Base-by-base conservation (phyloP, 768 basidiomycete species). In the Tricholoma hemisulphureum region DNA sequence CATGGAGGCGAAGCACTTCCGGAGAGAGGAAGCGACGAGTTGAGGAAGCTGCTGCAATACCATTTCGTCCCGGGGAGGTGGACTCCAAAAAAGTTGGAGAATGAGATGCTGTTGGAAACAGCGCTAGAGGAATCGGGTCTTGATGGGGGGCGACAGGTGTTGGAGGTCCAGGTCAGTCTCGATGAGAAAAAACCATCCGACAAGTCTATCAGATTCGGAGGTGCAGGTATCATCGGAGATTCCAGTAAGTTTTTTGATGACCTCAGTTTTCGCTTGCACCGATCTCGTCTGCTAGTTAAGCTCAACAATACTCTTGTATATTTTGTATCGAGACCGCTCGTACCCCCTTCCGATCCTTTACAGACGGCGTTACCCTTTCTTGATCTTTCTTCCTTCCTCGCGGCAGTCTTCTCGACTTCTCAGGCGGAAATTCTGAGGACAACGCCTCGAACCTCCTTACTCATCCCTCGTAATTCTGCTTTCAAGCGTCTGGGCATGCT, bases 61-160 rank as follows among this genome's bases (percentile, higher is more conserved):
- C 97, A 99, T 72, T 94, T 99, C 70, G 75, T 98, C 43, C 90
- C 93, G 1, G 93, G 93, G 8, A 82, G 80, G 57, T 89, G 91
- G 83, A 77, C 79, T 0, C 81, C 83, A 3, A 78, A 82, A 53
- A 88, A 93, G 61, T 77, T 98, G 31, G 75, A 78, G 35, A 78
- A 92, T 61, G 87, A 86, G 4, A 82, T 87, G 78, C 74, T 98
- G 14, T 71, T 98, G 37, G 85, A 90, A 64, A 97, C 93, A 0
- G 87, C 86, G 54, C 75, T 97, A 24, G 76, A 78, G 55, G 91
- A 93, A 62, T 74, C 74, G 18, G 93, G 93, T 23, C 71, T 95
- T 43, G 82, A 77, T 62, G 82, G 84, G 3, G 83, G 80, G n/a
- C 77, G 76, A 56, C 92, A 94, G 69, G 89, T 92, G 29, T 66